Base-by-base conservation (phyloP, 805 yeast species). In the Teunomyces tritomae region DNA sequence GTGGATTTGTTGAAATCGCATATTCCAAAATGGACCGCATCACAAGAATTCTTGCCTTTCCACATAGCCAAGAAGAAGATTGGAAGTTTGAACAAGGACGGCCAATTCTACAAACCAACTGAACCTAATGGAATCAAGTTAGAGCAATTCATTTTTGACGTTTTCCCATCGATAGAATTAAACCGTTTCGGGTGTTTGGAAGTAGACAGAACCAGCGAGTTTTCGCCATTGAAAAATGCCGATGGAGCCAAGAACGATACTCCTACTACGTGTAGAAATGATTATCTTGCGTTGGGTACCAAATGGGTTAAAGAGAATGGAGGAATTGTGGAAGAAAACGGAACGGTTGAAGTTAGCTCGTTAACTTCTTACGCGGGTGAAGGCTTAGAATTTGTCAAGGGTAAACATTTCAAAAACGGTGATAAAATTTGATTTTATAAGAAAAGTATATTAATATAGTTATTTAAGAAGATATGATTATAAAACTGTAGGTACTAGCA, bases 91-190 rank as follows among this genome's bases (percentile, higher is more conserved):
- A 82, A 83, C 57, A 61, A 57, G 1, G 69, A 80, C 0, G 82
- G 81, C 28, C 63, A 71, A 44, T 62, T 70, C 34, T 58, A 72
- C 27, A 81, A 79, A 57, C 97, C 98, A n/a, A 56, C 73, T 1
- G 78, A 73, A 48, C 88, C 92, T 41, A 94, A 94, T 65, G 99
- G 98, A 37, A 84, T 92, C 62, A 94, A 94, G 65, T 76, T 94
- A 61, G 99, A 94, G 67, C 98, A 92, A 65, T 94, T 94, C 59
- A 96, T 94, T 48, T 94, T 94, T 71, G 99, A 94, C 63, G 96
- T 94, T 20, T 94, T 94, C 70, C 91, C 91, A 43, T 78, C 83
- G 28, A 85, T 94, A 30, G 77, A 80, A 9, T 62, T 91, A 52
- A 62, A 65, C 11, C 80, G 80, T 58, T 94, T 94, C 65, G 99